Evolutionary conservation across 176 grass and related monocot genomes (phyloP).

Genomic region (Stipa capillata): DNA sequence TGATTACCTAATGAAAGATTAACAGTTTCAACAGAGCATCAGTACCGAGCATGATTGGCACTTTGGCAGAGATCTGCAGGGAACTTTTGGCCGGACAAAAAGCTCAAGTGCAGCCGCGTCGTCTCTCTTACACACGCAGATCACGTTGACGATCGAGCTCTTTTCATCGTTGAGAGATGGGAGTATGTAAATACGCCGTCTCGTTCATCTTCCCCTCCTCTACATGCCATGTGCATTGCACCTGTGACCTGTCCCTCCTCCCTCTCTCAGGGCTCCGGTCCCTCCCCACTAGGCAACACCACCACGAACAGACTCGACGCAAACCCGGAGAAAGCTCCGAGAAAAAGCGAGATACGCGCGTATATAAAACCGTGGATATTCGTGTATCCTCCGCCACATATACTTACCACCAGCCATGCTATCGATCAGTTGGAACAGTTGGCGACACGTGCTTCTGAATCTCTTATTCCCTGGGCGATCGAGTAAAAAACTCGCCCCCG

Average conservation of each 20-base stretch:
- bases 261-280: too few relatives aligned
- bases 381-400: too few relatives aligned
- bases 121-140: not conserved
- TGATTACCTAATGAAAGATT: too few relatives aligned
- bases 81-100: not conserved
- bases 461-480: not conserved
- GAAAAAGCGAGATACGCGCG: not conserved
- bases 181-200: not conserved
- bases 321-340: not conserved
- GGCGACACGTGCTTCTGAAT: slow-evolving; percentile 43
- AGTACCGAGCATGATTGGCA: too few relatives aligned
- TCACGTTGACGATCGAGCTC: not conserved
- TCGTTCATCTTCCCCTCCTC: not conserved
- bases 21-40: not conserved
- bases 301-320: not conserved
- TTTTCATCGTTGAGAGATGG: not conserved
- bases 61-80: slow-evolving; percentile 3
- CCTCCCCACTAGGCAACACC: not conserved
- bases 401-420: too few relatives aligned
- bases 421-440: slow-evolving; percentile 26
- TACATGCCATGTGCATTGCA: slow-evolving; percentile 39
- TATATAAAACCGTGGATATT: too few relatives aligned
- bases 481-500: not conserved
- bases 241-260: not conserved
- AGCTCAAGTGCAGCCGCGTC: not conserved